These are phyloP conservation scores for Mycena maculata DNA, from an alignment of 768 basidiomycete genomes.

Conservation along the genomic window DNA sequence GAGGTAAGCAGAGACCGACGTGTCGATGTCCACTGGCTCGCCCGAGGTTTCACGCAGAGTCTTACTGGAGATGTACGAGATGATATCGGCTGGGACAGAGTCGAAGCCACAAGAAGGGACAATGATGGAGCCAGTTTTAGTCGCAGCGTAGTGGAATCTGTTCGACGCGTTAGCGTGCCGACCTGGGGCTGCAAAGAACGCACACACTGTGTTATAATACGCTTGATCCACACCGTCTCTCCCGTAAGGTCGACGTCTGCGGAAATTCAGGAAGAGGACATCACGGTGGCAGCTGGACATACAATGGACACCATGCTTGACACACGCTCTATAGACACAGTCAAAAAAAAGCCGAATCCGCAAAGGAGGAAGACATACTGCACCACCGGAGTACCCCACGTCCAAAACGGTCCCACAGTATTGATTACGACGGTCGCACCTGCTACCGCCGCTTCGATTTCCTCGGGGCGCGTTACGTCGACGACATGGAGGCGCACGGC, in stretches of 20 bases:
- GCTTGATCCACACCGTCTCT: constrained; percentile 73
- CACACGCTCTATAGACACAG: constrained; percentile 71
- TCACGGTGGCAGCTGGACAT: background rate
- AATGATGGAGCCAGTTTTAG: constrained; percentile 77
- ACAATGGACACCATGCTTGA: constrained; percentile 76
- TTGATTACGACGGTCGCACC: constrained; percentile 78
- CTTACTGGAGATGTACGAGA: constrained; percentile 74
- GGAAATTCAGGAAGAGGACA: background rate
- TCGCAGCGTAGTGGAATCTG: constrained; percentile 80
- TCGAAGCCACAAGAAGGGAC: constrained; percentile 85
- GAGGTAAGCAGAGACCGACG: constrained; percentile 66
- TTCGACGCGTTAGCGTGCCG: constrained; percentile 23
- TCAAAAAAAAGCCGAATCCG: background rate
- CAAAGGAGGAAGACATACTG: constrained; percentile 50
- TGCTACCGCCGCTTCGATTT: constrained; percentile 69
- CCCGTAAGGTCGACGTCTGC: constrained; percentile 82
- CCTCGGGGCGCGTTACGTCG: constrained; percentile 66
- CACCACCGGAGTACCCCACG: constrained; percentile 75
- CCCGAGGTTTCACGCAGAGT: constrained; percentile 64
- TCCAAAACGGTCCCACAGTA: constrained; percentile 80
- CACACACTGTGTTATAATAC: constrained; percentile 69
- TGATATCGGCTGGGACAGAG: constrained; percentile 80
- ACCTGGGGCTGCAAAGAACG: constrained; percentile 17
- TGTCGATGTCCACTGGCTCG: constrained; percentile 54
- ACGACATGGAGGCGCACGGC: constrained; percentile 62